Evolutionary conservation across 495 filamentous ascomycete genomes (phyloP).

Genomic region (Jackrogersella minutella): DNA sequence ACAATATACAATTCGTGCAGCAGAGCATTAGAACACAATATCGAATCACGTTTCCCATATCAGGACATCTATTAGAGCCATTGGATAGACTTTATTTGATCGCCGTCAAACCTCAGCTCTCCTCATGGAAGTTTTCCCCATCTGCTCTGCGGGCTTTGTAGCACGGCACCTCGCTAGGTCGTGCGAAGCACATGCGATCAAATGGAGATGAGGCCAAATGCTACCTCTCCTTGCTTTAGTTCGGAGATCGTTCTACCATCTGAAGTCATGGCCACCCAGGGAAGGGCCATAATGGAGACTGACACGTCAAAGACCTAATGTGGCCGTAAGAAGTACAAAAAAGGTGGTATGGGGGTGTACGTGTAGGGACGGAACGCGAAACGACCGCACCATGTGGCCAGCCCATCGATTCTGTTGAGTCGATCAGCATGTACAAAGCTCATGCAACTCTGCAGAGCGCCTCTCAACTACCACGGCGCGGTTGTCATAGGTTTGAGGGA

Average conservation of each 20-base stretch:
- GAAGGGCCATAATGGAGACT: slow-evolving; percentile 34
- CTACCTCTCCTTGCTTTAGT: slow-evolving; percentile 39
- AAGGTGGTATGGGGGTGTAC: slow-evolving; percentile 40
- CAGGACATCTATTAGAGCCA: slow-evolving; percentile 12
- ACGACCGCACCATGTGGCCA: slow-evolving; percentile 42
- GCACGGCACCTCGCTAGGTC: slow-evolving; percentile 42
- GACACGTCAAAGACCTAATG: slow-evolving; percentile 40
- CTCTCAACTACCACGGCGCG: slow-evolving; percentile 28
- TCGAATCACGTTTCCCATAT: slow-evolving; percentile 16
- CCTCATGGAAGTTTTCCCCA: slow-evolving; percentile 17
- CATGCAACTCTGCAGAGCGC: slow-evolving; percentile 36
- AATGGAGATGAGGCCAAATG: slow-evolving; percentile 31
- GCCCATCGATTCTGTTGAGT: slow-evolving; percentile 38
- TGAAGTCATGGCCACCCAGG: slow-evolving; percentile 34
- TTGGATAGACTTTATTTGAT: slow-evolving; percentile 15
- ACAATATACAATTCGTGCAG: slow-evolving; percentile 11
- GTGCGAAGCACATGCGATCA: slow-evolving; percentile 31
- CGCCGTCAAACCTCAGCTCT: slow-evolving; percentile 24
- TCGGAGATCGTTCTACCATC: slow-evolving; percentile 40
- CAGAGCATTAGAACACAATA: not conserved
- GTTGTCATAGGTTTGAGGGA: slow-evolving; percentile 18
- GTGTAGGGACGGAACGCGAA: slow-evolving; percentile 38
- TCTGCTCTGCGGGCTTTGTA: slow-evolving; percentile 34
- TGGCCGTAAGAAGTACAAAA: slow-evolving; percentile 41
- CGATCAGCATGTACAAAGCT: slow-evolving; percentile 40